These are phyloP conservation scores for Blastomyces parvus DNA, from an alignment of 2,329 filamentous ascomycete genomes.

Conservation along the genomic window DNA sequence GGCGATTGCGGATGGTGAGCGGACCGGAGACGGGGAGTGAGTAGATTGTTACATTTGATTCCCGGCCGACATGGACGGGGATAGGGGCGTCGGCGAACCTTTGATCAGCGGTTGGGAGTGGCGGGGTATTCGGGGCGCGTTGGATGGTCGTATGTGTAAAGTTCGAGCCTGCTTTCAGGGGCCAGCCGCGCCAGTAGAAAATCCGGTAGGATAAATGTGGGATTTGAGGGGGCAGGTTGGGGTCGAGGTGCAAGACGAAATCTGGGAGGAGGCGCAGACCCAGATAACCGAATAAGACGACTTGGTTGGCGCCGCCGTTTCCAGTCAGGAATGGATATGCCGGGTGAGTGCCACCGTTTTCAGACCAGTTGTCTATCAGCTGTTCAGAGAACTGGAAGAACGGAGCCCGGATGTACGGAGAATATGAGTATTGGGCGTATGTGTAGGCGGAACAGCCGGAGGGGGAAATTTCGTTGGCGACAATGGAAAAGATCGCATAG, in stretches of 20 bases:
- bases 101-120: constrained; percentile 45
- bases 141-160: constrained; percentile 54
- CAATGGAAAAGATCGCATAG: constrained; percentile 59
- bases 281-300: constrained; percentile 58
- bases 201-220: constrained; percentile 51
- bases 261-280: constrained; percentile 53
- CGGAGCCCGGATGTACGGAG: constrained; percentile 56
- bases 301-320: constrained; percentile 58
- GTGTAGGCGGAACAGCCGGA: constrained; percentile 61
- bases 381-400: constrained; percentile 66
- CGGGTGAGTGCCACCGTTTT: constrained; percentile 58
- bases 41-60: constrained; percentile 36
- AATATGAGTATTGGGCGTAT: constrained; percentile 54
- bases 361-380: constrained; percentile 48
- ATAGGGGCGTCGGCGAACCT: constrained; percentile 48
- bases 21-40: constrained; percentile 41
- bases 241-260: constrained; percentile 51
- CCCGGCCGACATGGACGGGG: constrained; percentile 47
- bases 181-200: constrained; percentile 58
- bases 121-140: constrained; percentile 38
- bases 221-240: constrained; percentile 57
- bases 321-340: constrained; percentile 64
- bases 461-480: constrained; percentile 54
- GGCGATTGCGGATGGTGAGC: constrained; percentile 50
- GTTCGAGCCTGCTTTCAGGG: constrained; percentile 53